Conservation (phyloP, 2,329 filamentous ascomycete species). For the Alternaria gaisen region DNA sequence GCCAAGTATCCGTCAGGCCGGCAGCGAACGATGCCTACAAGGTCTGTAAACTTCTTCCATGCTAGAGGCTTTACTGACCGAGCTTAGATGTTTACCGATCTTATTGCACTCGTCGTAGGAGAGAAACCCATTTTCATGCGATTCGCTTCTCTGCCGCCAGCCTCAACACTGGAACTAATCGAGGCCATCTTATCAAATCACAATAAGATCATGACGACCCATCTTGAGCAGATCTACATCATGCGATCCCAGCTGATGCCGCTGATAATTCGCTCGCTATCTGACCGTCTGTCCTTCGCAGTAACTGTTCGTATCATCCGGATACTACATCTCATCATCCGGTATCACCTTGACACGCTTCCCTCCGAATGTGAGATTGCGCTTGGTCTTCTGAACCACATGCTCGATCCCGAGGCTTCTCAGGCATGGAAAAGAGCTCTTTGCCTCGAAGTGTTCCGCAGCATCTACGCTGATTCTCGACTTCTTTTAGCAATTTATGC, state of each 20-base stretch:
- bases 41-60: constrained; percentile 51
- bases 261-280: constrained; percentile 78
- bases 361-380: constrained; percentile 83
- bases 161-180: constrained; percentile 89
- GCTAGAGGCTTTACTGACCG: constrained; percentile 8
- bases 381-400: constrained; percentile 80
- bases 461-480: constrained; percentile 81
- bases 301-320: constrained; percentile 83
- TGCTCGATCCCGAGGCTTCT: constrained; percentile 83
- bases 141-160: constrained; percentile 78
- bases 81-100: constrained; percentile 81
- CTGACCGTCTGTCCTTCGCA: constrained; percentile 80
- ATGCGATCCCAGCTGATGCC: constrained; percentile 82
- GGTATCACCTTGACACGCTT: constrained; percentile 78
- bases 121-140: constrained; percentile 83
- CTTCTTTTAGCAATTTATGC: constrained; percentile 82
- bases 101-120: constrained; percentile 86
- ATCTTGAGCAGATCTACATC: constrained; percentile 82
- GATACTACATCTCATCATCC: constrained; percentile 82
- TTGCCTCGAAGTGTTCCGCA: constrained; percentile 89
- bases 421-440: constrained; percentile 85
- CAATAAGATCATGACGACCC: constrained; percentile 77
- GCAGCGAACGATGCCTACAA: constrained; percentile 87
- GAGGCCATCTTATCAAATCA: constrained; percentile 90
- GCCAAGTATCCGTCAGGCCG: constrained; percentile 71